Conservation (phyloP, 2,329 filamentous ascomycete species). For the Cladosporium velox region DNA sequence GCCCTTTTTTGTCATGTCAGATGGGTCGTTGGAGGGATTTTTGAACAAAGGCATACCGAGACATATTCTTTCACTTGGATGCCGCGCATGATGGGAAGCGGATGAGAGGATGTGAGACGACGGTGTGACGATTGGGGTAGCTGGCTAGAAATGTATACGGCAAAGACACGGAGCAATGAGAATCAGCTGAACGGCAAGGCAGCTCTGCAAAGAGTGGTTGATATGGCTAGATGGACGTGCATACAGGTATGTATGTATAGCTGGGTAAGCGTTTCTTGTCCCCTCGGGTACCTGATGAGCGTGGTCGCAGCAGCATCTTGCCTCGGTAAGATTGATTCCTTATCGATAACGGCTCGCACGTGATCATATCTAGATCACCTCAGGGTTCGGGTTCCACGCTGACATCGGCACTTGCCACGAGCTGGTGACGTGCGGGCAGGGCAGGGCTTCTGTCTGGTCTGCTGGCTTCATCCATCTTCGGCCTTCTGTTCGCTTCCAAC, state of each 20-base stretch:
- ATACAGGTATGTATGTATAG: neutral
- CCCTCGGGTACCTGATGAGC: neutral
- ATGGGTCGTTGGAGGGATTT: neutral
- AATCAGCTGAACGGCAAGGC: neutral
- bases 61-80: constrained; percentile 43
- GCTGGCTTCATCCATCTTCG: neutral
- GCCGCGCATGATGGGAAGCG: constrained; percentile 63
- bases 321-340: neutral
- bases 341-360: neutral
- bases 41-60: constrained; percentile 23
- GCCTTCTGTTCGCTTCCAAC: neutral
- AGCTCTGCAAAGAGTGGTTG: neutral
- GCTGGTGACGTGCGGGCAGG: neutral
- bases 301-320: neutral
- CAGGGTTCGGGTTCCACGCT: neutral
- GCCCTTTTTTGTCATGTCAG: constrained; percentile 53
- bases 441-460: neutral
- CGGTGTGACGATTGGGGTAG: neutral
- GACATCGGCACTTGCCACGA: neutral
- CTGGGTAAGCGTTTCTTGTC: neutral
- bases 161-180: neutral
- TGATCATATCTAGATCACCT: neutral
- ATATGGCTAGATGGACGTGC: neutral
- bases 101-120: neutral
- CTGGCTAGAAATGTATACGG: neutral